These are phyloP conservation scores for Dryadomyces sulphureus DNA, from an alignment of 2,329 filamentous ascomycete genomes.

Conservation along the genomic window DNA sequence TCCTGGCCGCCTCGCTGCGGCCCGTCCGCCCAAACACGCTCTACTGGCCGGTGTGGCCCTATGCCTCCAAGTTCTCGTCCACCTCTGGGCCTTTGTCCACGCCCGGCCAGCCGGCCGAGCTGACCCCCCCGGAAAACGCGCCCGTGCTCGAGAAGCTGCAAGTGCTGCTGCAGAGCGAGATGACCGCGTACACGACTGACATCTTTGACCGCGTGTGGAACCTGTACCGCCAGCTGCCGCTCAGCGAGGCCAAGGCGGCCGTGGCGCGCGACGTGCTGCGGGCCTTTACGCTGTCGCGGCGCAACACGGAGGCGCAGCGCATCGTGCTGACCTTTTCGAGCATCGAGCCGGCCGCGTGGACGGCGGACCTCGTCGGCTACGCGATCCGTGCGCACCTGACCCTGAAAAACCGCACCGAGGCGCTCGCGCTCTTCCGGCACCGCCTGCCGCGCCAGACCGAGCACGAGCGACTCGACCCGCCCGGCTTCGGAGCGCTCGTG, in stretches of 20 bases:
- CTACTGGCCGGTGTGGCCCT: not conserved
- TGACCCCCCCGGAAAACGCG: not conserved
- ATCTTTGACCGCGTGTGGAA: conserved; percentile 27
- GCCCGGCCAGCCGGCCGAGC: not conserved
- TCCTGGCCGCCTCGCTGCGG: conserved; percentile 19
- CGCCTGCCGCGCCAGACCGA: conserved; percentile 17
- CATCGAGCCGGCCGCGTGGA: conserved; percentile 23
- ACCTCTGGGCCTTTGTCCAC: not conserved
- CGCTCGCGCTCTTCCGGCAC: conserved; percentile 24
- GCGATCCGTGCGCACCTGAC: conserved; percentile 27
- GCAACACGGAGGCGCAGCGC: conserved; percentile 28
- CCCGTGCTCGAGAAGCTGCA: conserved; percentile 7
- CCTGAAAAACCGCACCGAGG: conserved; percentile 22
- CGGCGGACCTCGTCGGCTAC: conserved; percentile 22
- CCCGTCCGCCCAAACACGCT: not conserved
- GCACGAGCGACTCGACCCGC: not conserved
- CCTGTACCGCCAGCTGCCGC: conserved; percentile 23
- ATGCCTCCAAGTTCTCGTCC: too few species aligned
- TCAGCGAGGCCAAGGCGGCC: conserved; percentile 13
- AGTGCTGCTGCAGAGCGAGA: not conserved
- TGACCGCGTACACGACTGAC: conserved; percentile 6
- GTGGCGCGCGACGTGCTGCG: conserved; percentile 21
- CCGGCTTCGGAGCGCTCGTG: conserved; percentile 29
- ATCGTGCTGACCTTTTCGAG: conserved; percentile 28
- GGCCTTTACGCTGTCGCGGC: conserved; percentile 27